Conservation (phyloP, 83 land plant genomes). For the Larix sibirica region DNA sequence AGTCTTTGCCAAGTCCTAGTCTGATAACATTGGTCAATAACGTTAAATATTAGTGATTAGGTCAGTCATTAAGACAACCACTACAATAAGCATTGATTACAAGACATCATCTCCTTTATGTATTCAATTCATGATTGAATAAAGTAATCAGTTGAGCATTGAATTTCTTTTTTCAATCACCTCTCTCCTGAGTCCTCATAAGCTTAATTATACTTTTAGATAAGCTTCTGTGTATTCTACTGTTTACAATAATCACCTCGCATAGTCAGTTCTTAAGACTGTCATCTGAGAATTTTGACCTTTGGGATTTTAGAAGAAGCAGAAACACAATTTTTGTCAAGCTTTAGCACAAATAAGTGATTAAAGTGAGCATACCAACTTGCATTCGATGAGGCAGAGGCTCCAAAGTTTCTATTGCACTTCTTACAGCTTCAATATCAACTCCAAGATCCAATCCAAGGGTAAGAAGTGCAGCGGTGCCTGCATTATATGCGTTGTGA, state of each 20-base stretch:
- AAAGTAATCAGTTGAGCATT: too few relatives aligned
- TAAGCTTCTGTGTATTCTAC: too few relatives aligned
- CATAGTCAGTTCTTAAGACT: background rate
- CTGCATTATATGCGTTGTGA: slow-evolving; percentile 77
- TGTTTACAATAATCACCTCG: background rate
- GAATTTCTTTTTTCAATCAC: too few relatives aligned
- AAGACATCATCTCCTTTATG: too few relatives aligned
- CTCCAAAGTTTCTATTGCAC: slow-evolving; percentile 34
- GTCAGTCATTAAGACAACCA: too few relatives aligned
- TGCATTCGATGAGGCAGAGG: slow-evolving; percentile 78
- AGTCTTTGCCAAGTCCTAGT: too few relatives aligned
- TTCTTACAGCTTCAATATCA: slow-evolving; percentile 32
- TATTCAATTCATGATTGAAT: too few relatives aligned
- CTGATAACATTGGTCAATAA: too few relatives aligned
- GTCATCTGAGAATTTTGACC: background rate
- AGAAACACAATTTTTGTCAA: background rate
- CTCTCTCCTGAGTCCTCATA: too few relatives aligned
- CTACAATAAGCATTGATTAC: too few relatives aligned
- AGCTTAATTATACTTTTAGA: too few relatives aligned
- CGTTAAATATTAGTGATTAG: too few relatives aligned
- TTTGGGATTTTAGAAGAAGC: background rate
- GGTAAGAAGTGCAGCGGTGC: slow-evolving; percentile 63
- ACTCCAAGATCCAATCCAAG: slow-evolving; percentile 66
- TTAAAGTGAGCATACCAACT: slow-evolving; percentile 38
- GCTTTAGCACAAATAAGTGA: slow-evolving; percentile 2